phyloP scores from a whole-genome alignment of 2,329 filamentous ascomycete genomes.

The Fusarium irregulare region DNA sequence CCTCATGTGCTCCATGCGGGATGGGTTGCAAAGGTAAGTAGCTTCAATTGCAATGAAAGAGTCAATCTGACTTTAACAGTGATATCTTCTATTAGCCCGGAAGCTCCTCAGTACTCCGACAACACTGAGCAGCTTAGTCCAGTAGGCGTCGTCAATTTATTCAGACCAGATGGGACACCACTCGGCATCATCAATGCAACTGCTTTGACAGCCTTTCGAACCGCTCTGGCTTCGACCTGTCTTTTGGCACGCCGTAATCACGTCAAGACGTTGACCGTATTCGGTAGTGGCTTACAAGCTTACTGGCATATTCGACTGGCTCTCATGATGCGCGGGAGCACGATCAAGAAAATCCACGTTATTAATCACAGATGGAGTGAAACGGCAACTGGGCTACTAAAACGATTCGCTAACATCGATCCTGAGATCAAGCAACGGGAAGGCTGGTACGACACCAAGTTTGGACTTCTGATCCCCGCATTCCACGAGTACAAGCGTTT shows the following conservation, averaged over 20 bases:
- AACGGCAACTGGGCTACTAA: conserved; percentile 63
- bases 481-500: conserved; percentile 76
- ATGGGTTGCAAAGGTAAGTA: conserved; percentile 74
- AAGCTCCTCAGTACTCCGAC: conserved; percentile 44
- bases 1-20: conserved; percentile 70
- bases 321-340: conserved; percentile 75
- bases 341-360: conserved; percentile 83
- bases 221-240: conserved; percentile 76
- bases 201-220: conserved; percentile 83
- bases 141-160: conserved; percentile 76
- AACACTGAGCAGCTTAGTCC: conserved; percentile 57
- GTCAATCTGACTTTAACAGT: conserved; percentile 56
- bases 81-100: conserved; percentile 68
- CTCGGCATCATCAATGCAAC: conserved; percentile 77
- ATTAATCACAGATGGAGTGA: conserved; percentile 79
- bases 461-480: conserved; percentile 73
- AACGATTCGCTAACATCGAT: conserved; percentile 59
- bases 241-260: conserved; percentile 72
- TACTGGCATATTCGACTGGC: conserved; percentile 94
- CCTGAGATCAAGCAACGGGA: conserved; percentile 61
- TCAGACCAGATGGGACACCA: conserved; percentile 70
- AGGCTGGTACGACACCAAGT: conserved; percentile 74
- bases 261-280: conserved; percentile 82
- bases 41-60: neutral
- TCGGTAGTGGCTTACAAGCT: conserved; percentile 89